These are phyloP conservation scores for Tylopilus plumbeoviolaceoides DNA, from an alignment of 768 basidiomycete genomes.

Conservation along the genomic window DNA sequence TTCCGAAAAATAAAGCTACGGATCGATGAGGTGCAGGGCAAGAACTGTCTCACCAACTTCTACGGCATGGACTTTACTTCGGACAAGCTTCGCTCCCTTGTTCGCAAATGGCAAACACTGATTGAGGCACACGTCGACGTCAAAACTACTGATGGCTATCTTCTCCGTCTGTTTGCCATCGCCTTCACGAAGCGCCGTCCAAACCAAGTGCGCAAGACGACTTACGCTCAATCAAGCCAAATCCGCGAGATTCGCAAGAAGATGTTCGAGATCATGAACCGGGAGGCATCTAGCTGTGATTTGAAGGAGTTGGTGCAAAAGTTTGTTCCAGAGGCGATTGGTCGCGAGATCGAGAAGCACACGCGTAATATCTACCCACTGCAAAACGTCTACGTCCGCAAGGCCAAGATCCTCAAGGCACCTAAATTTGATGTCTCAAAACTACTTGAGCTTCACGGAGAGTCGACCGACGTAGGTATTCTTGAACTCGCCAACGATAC, in stretches of 20 bases:
- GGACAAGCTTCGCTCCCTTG: slow-evolving; percentile 98
- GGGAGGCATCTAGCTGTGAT: slow-evolving; percentile 93
- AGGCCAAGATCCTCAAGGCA: slow-evolving; percentile 98
- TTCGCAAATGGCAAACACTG: slow-evolving; percentile 99
- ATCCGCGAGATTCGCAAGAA: slow-evolving; percentile 97
- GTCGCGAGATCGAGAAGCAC: slow-evolving; percentile 99
- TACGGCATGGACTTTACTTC: slow-evolving; percentile 99
- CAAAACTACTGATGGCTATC: slow-evolving; percentile 99
- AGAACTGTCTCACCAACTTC: slow-evolving; percentile 99
- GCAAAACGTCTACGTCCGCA: slow-evolving; percentile 98
- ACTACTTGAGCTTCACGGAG: slow-evolving; percentile 94
- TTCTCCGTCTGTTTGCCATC: slow-evolving; percentile 97
- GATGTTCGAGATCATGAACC: slow-evolving; percentile 99
- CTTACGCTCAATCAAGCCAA: slow-evolving; percentile 94
- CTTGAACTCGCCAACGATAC: neutral
- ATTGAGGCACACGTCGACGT: slow-evolving; percentile 99
- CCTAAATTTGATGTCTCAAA: slow-evolving; percentile 97
- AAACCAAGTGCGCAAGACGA: slow-evolving; percentile 97
- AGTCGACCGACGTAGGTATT: slow-evolving; percentile 79
- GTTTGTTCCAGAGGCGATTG: slow-evolving; percentile 98
- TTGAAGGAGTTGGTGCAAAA: slow-evolving; percentile 98
- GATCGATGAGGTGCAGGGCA: slow-evolving; percentile 94
- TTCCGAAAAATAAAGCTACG: slow-evolving; percentile 99
- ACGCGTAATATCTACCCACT: slow-evolving; percentile 94
- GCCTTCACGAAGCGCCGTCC: slow-evolving; percentile 98